Evolutionary conservation across 108 stramenopile genomes (phyloP).

Genomic region (Skeletonema potamos): DNA sequence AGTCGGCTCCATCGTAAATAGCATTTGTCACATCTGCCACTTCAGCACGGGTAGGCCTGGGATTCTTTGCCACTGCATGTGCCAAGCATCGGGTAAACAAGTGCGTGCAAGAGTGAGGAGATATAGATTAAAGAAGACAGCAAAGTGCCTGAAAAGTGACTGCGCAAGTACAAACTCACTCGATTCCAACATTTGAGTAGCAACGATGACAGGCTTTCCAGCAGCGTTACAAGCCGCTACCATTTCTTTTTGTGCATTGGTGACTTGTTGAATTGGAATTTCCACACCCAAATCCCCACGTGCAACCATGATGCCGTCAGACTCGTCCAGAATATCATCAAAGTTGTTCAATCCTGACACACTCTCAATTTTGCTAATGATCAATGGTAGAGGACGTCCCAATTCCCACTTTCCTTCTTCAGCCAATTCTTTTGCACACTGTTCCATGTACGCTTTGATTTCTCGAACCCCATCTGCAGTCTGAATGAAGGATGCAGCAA

Average conservation of each 20-base stretch:
- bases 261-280: conserved; percentile 92
- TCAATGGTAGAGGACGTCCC: conserved; percentile 65
- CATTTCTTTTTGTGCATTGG: conserved; percentile 98
- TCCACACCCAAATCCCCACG: conserved; percentile 90
- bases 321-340: conserved; percentile 85
- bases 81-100: too few species aligned
- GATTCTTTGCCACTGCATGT: too few species aligned
- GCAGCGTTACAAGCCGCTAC: conserved; percentile 89
- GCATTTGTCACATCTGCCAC: conserved; percentile 98
- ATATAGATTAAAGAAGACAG: too few species aligned
- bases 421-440: conserved; percentile 73
- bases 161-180: too few species aligned
- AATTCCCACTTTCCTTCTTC: conserved; percentile 45
- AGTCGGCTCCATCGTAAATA: conserved; percentile 98
- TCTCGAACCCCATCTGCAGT: conserved; percentile 80
- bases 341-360: conserved; percentile 81
- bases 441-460: conserved; percentile 78
- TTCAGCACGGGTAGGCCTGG: conserved; percentile 95
- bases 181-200: conserved; percentile 99
- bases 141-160: too few species aligned
- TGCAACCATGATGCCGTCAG: conserved; percentile 89
- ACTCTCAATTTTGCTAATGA: conserved; percentile 90
- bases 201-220: conserved; percentile 96
- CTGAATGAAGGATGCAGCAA: conserved; percentile 92
- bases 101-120: too few species aligned